Evolutionary conservation across 2,329 filamentous ascomycete species (phyloP), one percentile per base, ranked within the genome.

Genomic region (Dactylellina cionopaga): DNA sequence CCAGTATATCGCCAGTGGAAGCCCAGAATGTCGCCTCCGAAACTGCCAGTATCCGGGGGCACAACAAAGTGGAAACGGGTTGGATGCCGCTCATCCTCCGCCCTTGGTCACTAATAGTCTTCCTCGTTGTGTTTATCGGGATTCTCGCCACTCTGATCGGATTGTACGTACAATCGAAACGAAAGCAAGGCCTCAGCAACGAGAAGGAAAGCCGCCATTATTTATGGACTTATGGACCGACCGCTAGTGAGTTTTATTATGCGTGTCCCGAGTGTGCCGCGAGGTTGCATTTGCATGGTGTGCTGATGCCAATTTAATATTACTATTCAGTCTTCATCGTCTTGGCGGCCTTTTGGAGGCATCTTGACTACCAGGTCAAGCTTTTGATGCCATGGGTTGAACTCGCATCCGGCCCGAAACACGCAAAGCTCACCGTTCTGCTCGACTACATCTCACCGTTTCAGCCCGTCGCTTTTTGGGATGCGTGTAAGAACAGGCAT

Each of bases 381-480:
- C 15, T 65, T 27, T 37, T 72, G 13, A 72, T 72, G 68, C 68
- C 68, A 27, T 72, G 55, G 31, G 39, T 72, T 17, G 68, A 72
- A 44, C 68, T 72, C 39, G 68, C 68, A 6, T 37, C 55, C 7
- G 68, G 68, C 9, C 68, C 68, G 17, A 72, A 72, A 39, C 43
- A 59, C 33, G 68, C 68, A 15, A 72, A 72, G 13, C 39, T 72
- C 5, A 65, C 68, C 15, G 68, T 72, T 47, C 44, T 72, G 59
- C 46, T 72, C 49, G 71, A 74, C 37, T 74, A 74, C 37, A 74
- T 74, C n/a, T 74, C 71, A 5, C 71, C 71, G 2, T 69, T 74
- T 39, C 63, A 74, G 44, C 64, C 65, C 5, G 59, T 65, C 13
- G 65, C 71, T n/a, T 70, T 70, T 19, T 64, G 64, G 59, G 11